These are phyloP conservation scores for Lipomyces kockii DNA, from an alignment of 805 yeast genomes.

Conservation along the genomic window DNA sequence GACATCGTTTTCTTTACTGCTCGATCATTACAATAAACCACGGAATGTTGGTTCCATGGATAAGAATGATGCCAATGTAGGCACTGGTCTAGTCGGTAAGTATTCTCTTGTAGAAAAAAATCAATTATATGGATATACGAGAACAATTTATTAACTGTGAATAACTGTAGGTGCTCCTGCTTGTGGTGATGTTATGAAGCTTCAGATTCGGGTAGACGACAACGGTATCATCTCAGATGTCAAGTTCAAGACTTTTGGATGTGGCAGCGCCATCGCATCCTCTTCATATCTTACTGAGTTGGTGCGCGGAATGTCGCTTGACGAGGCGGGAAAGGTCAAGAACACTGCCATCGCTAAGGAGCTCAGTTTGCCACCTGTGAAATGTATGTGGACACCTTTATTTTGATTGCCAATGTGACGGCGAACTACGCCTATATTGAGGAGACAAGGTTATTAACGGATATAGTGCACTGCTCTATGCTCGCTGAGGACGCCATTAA, in stretches of 20 bases:
- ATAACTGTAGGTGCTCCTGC: slow-evolving; percentile 72
- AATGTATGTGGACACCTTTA: slow-evolving; percentile 46
- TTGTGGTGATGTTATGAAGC: slow-evolving; percentile 98
- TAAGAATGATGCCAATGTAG: slow-evolving; percentile 75
- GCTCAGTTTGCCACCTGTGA: slow-evolving; percentile 93
- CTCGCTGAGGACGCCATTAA: slow-evolving; percentile 98
- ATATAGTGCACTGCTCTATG: slow-evolving; percentile 86
- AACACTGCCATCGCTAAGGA: slow-evolving; percentile 95
- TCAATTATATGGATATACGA: neutral
- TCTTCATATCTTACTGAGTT: slow-evolving; percentile 93
- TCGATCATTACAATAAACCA: slow-evolving; percentile 96
- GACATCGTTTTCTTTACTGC: slow-evolving; percentile 46
- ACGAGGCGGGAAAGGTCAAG: slow-evolving; percentile 90
- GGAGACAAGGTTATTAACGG: neutral
- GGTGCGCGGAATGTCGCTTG: slow-evolving; percentile 91
- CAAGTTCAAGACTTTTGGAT: slow-evolving; percentile 98
- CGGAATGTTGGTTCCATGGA: slow-evolving; percentile 94
- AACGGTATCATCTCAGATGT: slow-evolving; percentile 93
- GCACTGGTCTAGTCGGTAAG: slow-evolving; percentile 91
- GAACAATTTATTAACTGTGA: neutral
- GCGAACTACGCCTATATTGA: neutral
- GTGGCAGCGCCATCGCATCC: slow-evolving; percentile 97
- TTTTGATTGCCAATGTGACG: neutral
- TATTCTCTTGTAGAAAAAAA: neutral
- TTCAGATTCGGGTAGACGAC: slow-evolving; percentile 91